Conservation (phyloP, 495 filamentous ascomycete species). For the Thermochaetoides thermophila region DNA sequence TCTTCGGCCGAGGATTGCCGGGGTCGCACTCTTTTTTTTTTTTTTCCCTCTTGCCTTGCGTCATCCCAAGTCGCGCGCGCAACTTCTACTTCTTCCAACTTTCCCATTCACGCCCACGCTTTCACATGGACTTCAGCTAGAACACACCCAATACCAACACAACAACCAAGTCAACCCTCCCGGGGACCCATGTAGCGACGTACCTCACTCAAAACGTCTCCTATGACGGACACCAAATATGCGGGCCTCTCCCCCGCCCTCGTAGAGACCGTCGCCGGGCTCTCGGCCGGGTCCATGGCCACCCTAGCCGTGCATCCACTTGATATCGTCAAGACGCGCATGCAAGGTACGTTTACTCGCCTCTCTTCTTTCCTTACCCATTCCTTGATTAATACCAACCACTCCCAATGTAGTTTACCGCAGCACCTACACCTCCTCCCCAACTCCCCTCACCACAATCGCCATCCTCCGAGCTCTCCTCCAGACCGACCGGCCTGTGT, state of each 20-base stretch:
- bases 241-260: conserved; percentile 53
- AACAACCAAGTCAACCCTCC: background rate
- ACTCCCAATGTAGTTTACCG: conserved; percentile 19
- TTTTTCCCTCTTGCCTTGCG: conserved; percentile 8
- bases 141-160: background rate
- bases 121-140: too few relatives aligned
- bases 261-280: conserved; percentile 80
- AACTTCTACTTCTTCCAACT: too few relatives aligned
- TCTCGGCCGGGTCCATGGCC: conserved; percentile 72
- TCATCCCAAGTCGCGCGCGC: too few relatives aligned
- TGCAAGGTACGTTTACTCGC: conserved; percentile 52
- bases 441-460: conserved; percentile 22
- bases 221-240: conserved; percentile 29
- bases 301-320: conserved; percentile 77
- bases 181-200: conserved; percentile 10
- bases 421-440: conserved; percentile 16
- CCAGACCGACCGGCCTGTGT: conserved; percentile 30
- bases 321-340: conserved; percentile 87
- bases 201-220: conserved; percentile 7
- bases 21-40: background rate
- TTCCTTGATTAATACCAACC: too few relatives aligned
- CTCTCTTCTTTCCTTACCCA: background rate
- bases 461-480: conserved; percentile 30
- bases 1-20: conserved; percentile 8
- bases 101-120: too few relatives aligned